Base-by-base conservation (phyloP, 2,329 filamentous ascomycete genomes). In the Colletotrichum sp. region DNA sequence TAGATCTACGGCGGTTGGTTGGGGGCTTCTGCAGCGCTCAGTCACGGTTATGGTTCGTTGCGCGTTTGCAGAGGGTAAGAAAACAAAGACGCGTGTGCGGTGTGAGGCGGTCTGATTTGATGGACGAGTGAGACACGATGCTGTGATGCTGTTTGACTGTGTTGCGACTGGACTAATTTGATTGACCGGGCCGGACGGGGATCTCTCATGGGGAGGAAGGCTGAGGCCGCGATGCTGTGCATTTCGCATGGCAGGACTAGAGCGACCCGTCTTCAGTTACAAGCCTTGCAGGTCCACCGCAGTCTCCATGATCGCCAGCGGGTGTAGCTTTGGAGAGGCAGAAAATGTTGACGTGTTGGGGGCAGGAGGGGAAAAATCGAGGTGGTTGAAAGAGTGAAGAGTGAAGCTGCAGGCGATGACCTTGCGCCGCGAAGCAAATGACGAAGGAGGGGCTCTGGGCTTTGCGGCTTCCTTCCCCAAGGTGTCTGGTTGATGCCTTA, bases 41-140 rank as follows among this genome's bases (percentile, higher is more conserved):
- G 69, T 76, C 63, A 49, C 29, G 9, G n/a, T 25, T 39, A 68
- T 57, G 57, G 69, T 75, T 67, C 63, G 49, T 9, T 59, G 57
- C 22, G 63, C 32, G 73, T 73, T 73, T 73, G 70, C 49, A 59
- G 73, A 25, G 15, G 27, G 57, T 57, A 25, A 32, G 55, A 19
- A 63, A 68, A 67, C 32, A 68, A 34, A 15, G 39, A 49, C 34
- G 22, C 63, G 69, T 36, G 16, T 25, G 8, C 19, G 25, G 52
- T 19, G 15, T 8, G 25, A 16, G 36, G 15, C 11, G 19, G 30
- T 52, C 34, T 49, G 64, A 39, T 65, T 73, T 61, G 70, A 49
- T 49, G 34, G 44, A 9, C 22, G 19, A 63, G 27, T 63, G 69
- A 64, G 69, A 72, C 62, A 68, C 8, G 39, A 52, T 32, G 69